phyloP scores from a whole-genome alignment of 139 green algal genomes.

The Tetradesmus obliquus region DNA sequence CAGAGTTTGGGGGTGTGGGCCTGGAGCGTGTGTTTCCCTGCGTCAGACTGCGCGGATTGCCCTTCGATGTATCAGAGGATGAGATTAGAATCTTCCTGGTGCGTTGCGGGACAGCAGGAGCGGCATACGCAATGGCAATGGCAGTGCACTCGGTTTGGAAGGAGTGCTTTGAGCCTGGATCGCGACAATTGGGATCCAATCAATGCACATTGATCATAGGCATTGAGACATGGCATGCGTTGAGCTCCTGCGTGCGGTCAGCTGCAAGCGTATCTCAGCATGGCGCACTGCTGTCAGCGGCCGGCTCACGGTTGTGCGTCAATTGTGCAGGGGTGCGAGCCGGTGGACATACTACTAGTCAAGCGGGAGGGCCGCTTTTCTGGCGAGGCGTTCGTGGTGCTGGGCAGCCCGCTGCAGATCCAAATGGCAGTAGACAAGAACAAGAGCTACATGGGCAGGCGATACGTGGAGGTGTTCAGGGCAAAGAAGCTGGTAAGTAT shows the following conservation, averaged over 20 bases:
- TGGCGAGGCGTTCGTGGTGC: conserved; percentile 83
- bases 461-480: conserved; percentile 87
- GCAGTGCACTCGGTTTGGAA: neutral
- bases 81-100: conserved; percentile 87
- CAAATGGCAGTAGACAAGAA: conserved; percentile 81
- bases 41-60: conserved; percentile 80
- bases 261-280: conserved; percentile 2
- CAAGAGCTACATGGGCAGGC: conserved; percentile 80
- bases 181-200: neutral
- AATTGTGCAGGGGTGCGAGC: conserved; percentile 72
- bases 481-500: conserved; percentile 77
- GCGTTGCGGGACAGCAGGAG: conserved; percentile 12
- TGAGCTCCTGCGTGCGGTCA: neutral
- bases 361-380: conserved; percentile 73
- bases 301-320: neutral
- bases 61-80: conserved; percentile 82
- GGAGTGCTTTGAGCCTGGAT: neutral
- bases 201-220: neutral
- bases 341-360: conserved; percentile 81
- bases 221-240: neutral
- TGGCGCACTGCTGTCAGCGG: conserved; percentile 18
- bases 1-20: conserved; percentile 34
- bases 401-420: conserved; percentile 69
- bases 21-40: conserved; percentile 63
- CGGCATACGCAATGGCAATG: neutral